Percentiles rank a stretch among this genome's conserved stretches.
Evolutionary conservation across 208 protist genomes (phyloP).

Genomic region (Entamoeba invadens): DNA sequence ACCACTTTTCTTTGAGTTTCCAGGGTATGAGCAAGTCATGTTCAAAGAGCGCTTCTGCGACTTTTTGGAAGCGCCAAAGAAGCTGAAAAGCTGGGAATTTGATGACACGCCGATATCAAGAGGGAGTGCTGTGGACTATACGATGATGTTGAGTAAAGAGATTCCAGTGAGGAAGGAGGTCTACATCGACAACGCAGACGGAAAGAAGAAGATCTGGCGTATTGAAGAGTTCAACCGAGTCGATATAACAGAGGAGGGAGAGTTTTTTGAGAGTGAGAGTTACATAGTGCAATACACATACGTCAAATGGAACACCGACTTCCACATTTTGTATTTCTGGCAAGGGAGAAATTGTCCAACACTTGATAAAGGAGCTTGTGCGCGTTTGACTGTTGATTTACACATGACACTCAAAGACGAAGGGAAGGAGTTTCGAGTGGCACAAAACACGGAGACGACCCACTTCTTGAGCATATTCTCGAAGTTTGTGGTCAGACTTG

Average conservation of each 20-base stretch:
- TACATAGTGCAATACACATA: constrained; percentile 14
- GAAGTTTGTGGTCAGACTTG: neutral
- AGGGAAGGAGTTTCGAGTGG: constrained; percentile 2
- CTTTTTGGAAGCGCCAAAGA: neutral
- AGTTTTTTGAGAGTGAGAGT: constrained; percentile 11
- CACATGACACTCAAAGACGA: neutral
- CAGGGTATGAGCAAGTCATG: neutral
- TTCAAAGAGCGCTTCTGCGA: neutral
- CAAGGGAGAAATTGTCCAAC: constrained; percentile 17
- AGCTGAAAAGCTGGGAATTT: neutral
- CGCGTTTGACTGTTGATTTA: constrained; percentile 16
- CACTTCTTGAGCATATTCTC: constrained; percentile 14
- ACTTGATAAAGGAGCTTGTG: constrained; percentile 7
- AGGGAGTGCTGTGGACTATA: neutral
- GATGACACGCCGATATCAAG: neutral
- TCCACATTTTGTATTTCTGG: constrained; percentile 19
- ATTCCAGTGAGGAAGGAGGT: neutral
- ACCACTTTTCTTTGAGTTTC: neutral
- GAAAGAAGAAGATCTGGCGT: constrained; percentile 15
- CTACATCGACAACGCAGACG: neutral
- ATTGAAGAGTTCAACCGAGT: constrained; percentile 23
- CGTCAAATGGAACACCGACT: neutral
- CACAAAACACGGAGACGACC: constrained; percentile 7
- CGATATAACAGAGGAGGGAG: neutral
- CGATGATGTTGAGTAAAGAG: neutral